phyloP scores from a whole-genome alignment of 345 rosid species.

The Orychophragmus violaceus region DNA sequence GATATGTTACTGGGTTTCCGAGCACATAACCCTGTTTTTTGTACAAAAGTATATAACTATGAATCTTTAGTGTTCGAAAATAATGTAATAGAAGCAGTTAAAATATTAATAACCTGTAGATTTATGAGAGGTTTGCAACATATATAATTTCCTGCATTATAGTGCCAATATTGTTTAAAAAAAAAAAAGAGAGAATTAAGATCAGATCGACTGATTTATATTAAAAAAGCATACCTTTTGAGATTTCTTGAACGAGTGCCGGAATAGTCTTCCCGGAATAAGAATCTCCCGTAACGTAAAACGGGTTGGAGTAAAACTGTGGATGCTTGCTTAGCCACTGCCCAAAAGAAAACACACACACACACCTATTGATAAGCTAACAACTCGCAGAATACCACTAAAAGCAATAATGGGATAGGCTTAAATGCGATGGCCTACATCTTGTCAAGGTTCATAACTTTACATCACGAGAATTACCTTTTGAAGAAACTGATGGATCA shows the following conservation, averaged over 20 bases:
- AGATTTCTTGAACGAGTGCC: conserved; percentile 38
- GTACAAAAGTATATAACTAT: background rate
- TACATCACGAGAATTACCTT: background rate
- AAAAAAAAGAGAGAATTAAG: background rate
- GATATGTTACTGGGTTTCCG: conserved; percentile 36
- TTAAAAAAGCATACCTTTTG: conserved; percentile 1
- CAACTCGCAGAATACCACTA: background rate
- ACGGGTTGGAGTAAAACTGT: conserved; percentile 39
- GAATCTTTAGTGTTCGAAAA: background rate
- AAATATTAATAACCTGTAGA: conserved; percentile 31
- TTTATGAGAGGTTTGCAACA: conserved; percentile 27
- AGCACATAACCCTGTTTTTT: conserved; percentile 42
- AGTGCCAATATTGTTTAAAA: background rate
- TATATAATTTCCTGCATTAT: conserved; percentile 9
- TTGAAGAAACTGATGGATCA: background rate
- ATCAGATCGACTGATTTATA: background rate
- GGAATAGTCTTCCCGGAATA: conserved; percentile 59
- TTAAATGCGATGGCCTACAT: background rate
- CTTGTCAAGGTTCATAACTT: background rate
- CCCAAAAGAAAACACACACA: background rate
- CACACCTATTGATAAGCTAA: background rate
- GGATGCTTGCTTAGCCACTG: conserved; percentile 63
- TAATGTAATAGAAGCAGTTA: background rate
- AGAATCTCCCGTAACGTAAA: conserved; percentile 62
- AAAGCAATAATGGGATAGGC: background rate